Evolutionary conservation across 805 yeast species (phyloP).

Genomic region (Clavispora phyllophila): DNA sequence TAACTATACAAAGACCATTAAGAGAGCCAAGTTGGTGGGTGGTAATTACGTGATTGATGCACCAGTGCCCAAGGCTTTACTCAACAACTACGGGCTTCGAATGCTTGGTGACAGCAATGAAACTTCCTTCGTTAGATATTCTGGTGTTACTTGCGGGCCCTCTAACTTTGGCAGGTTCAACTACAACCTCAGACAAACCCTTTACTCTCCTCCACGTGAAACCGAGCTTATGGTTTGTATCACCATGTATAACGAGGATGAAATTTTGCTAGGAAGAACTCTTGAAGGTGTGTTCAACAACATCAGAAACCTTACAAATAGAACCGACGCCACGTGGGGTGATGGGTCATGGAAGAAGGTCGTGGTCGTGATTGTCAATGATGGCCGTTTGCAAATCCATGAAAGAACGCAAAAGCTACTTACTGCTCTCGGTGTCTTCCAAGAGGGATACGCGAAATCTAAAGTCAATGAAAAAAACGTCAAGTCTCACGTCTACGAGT

Average conservation of each 20-base stretch:
- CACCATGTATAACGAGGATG: slow-evolving; percentile 89
- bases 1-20: slow-evolving; percentile 37
- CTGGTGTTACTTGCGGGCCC: slow-evolving; percentile 93
- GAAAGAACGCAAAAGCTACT: slow-evolving; percentile 74
- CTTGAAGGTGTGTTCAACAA: slow-evolving; percentile 85
- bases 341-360: slow-evolving; percentile 91
- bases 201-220: slow-evolving; percentile 70
- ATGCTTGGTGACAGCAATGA: slow-evolving; percentile 25
- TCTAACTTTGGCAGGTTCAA: slow-evolving; percentile 53
- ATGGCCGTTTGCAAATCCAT: slow-evolving; percentile 83
- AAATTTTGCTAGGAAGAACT: slow-evolving; percentile 74
- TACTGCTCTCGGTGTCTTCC: slow-evolving; percentile 86
- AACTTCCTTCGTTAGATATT: slow-evolving; percentile 87
- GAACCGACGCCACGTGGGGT: slow-evolving; percentile 80
- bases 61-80: slow-evolving; percentile 35
- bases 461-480: slow-evolving; percentile 80
- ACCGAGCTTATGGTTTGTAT: slow-evolving; percentile 84
- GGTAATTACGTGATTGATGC: slow-evolving; percentile 43
- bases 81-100: slow-evolving; percentile 26
- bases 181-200: slow-evolving; percentile 78
- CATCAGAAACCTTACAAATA: slow-evolving; percentile 64
- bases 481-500: slow-evolving; percentile 85
- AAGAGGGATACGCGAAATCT: slow-evolving; percentile 93
- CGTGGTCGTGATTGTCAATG: slow-evolving; percentile 84
- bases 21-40: slow-evolving; percentile 50